A percentile compares a stretch with the other conserved stretches of the same genome.
These are phyloP conservation scores for Phytophthora nicotianae DNA, from an alignment of 352 stramenopile genomes.

Conservation along the genomic window DNA sequence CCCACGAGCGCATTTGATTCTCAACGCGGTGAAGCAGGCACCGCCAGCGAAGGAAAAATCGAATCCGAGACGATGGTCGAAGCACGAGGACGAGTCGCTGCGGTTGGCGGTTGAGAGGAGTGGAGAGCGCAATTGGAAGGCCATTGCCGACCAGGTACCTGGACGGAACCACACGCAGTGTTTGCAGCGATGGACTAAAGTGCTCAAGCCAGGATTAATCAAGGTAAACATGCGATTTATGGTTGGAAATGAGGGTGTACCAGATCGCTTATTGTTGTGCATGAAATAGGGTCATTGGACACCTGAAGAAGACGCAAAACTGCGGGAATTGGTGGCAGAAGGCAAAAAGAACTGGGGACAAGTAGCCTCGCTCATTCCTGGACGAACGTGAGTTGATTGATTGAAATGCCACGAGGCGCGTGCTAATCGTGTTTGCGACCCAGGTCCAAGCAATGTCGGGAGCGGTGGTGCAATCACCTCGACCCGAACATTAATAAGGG, in stretches of 20 bases:
- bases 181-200: conserved; percentile 93
- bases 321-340: conserved; percentile 84
- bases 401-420: not conserved
- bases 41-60: conserved; percentile 86
- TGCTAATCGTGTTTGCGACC: conserved; percentile 24
- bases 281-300: conserved; percentile 87
- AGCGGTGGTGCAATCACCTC: conserved; percentile 93
- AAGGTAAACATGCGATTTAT: conserved; percentile 66
- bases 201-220: conserved; percentile 92
- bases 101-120: conserved; percentile 84
- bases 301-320: conserved; percentile 88
- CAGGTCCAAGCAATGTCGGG: conserved; percentile 93
- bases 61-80: conserved; percentile 84
- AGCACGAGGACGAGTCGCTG: conserved; percentile 86
- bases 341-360: conserved; percentile 92
- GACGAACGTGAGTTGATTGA: conserved; percentile 68
- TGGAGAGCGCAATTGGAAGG: conserved; percentile 90
- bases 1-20: conserved; percentile 70
- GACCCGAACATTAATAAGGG: conserved; percentile 94
- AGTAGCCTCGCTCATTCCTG: conserved; percentile 79
- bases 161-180: conserved; percentile 93
- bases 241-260: not conserved
- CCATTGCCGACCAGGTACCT: conserved; percentile 91
- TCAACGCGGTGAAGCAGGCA: conserved; percentile 77
- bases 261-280: conserved; percentile 2